These are phyloP conservation scores for Phytophthora rubi DNA, from an alignment of 352 stramenopile species.

Conservation along the genomic window DNA sequence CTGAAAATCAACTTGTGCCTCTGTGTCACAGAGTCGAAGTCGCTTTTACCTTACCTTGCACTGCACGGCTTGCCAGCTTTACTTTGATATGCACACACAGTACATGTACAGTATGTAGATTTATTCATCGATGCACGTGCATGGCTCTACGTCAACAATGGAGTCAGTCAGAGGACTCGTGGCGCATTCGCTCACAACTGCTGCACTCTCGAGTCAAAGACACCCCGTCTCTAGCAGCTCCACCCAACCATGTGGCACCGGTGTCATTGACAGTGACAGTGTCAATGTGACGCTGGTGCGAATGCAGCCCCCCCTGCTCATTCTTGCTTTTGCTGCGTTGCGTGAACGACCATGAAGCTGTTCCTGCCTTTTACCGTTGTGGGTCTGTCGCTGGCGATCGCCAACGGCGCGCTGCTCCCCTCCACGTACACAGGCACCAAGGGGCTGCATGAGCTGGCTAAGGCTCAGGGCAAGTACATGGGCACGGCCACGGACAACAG, in stretches of 20 bases:
- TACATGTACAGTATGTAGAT: too few relatives aligned
- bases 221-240: slow-evolving; percentile 10
- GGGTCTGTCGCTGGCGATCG: slow-evolving; percentile 15
- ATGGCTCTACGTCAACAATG: neutral
- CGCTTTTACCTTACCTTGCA: neutral
- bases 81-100: too few relatives aligned
- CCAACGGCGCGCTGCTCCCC: slow-evolving; percentile 17
- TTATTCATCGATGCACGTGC: neutral
- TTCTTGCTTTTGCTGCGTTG: slow-evolving; percentile 12
- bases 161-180: neutral
- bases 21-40: neutral
- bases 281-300: slow-evolving; percentile 5
- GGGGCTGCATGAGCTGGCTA: slow-evolving; percentile 32
- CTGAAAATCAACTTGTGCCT: neutral
- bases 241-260: slow-evolving; percentile 18
- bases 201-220: neutral
- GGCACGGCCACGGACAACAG: slow-evolving; percentile 36
- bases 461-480: slow-evolving; percentile 38
- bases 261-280: slow-evolving; percentile 1
- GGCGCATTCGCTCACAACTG: neutral
- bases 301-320: slow-evolving; percentile 5
- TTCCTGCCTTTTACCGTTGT: slow-evolving; percentile 15
- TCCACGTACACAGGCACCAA: slow-evolving; percentile 33
- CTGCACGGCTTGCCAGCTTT: too few relatives aligned
- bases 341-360: slow-evolving; percentile 15